A percentile compares a stretch with the other conserved stretches of the same genome.
phyloP scores from a whole-genome alignment of 176 grass and related monocot species.

The Poa pratensis region DNA sequence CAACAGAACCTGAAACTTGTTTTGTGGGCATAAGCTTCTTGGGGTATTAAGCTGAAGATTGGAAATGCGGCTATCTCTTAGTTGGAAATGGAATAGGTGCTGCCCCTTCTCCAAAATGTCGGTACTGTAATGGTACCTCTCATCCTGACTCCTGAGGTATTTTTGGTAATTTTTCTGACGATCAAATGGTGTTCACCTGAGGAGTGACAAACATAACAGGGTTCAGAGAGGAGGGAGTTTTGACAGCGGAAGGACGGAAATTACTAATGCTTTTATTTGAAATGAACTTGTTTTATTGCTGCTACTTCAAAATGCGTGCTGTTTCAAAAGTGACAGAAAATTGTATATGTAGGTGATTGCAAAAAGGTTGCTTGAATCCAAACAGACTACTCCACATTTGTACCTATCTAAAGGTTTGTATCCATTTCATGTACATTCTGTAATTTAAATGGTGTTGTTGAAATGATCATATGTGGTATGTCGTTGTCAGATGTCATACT shows the following conservation, averaged over 20 bases:
- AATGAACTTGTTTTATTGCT: slow-evolving; percentile 31
- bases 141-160: background rate
- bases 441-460: slow-evolving; percentile 32
- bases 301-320: background rate
- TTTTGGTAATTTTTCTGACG: background rate
- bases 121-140: background rate
- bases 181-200: slow-evolving; percentile 1
- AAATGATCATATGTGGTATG: slow-evolving; percentile 44
- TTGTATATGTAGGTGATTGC: slow-evolving; percentile 72
- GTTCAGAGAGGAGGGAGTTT: slow-evolving; percentile 1
- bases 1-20: background rate
- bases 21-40: slow-evolving; percentile 17
- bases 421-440: slow-evolving; percentile 34
- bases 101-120: background rate
- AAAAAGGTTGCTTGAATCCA: slow-evolving; percentile 93
- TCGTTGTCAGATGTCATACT: slow-evolving; percentile 80
- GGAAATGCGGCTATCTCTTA: background rate
- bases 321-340: background rate
- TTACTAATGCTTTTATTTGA: slow-evolving; percentile 30
- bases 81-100: background rate
- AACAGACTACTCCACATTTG: slow-evolving; percentile 91
- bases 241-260: background rate
- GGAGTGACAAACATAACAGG: background rate
- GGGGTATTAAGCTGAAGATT: background rate
- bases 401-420: slow-evolving; percentile 86